Base-by-base conservation (phyloP, 2,329 filamentous ascomycete genomes). In the Cercospora sp. region DNA sequence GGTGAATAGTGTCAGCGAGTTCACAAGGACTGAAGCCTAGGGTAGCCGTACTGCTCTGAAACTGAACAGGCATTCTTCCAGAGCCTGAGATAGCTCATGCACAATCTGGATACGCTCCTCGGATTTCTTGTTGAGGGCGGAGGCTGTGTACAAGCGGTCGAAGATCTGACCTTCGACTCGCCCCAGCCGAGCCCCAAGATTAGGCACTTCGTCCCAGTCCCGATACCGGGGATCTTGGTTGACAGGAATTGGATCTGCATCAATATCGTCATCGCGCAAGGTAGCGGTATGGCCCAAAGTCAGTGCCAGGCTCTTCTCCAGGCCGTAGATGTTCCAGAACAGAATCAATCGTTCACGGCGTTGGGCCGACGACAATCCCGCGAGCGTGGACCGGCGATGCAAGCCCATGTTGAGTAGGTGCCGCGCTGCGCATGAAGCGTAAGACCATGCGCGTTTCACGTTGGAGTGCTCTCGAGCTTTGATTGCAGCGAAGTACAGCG, bases 241-340 rank as follows among this genome's bases (percentile, higher is more conserved):
- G 13, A 61, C 18, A 3, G 23, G 57, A 16, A 64, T 48, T n/a
- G 63, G 59, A 16, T 64, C 64, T 16, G 66, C 64, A 60, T 69
- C 67, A 13, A 67, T 67, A n/a, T 69, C 64, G 36, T 67, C 57
- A 16, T 67, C 67, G 23, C 61, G 55, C n/a, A 69, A 51, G 13
- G 67, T 67, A 3, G 64, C 53, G 8, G 67, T 61, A 36, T 69
- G 67, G 3, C 67, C 67, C 1, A 64, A 42, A 18, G 67, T 64
- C 5, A 69, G 58, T 5, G 67, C 58, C 9, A 67, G 45, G 13
- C 55, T 64, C 33, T 64, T 66, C 30, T 67, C 67, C 33, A 67
- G 48, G 6, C 26, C 57, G 18, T 64, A 69, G 2, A 69, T 63
- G 9, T 65, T 62, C 67, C 67, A 69, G 58, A 69, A 69, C 0